phyloP scores from a whole-genome alignment of 768 basidiomycete genomes.

The Ephemerocybe angulata region DNA sequence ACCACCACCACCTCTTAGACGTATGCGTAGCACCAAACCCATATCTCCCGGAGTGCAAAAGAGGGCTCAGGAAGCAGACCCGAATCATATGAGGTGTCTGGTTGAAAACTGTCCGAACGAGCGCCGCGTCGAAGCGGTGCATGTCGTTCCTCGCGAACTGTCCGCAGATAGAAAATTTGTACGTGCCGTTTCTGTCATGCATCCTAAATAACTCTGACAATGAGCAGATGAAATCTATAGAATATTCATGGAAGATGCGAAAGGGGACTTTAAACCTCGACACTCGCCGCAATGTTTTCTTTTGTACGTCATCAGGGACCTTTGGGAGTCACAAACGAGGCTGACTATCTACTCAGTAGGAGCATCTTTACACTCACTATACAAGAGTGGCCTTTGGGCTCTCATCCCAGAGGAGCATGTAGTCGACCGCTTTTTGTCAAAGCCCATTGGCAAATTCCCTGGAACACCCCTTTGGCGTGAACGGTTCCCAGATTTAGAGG shows the following conservation, averaged over 20 bases:
- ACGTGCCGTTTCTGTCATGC: not conserved
- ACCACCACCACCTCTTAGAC: no score
- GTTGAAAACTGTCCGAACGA: conserved; percentile 10
- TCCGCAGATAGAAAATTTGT: not conserved
- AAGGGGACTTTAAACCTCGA: conserved; percentile 14
- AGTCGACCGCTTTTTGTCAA: not conserved
- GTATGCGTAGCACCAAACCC: no score
- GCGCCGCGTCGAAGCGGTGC: conserved; percentile 1
- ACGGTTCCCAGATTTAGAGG: conserved; percentile 2
- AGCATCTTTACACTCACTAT: not conserved
- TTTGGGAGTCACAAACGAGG: not conserved
- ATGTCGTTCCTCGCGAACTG: not conserved
- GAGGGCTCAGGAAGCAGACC: conserved; percentile 4
- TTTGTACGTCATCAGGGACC: conserved; percentile 6
- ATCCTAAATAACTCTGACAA: not conserved
- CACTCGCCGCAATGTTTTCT: conserved; percentile 15
- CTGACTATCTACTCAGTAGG: not conserved
- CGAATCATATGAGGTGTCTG: conserved; percentile 10
- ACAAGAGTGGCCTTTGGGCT: conserved; percentile 3
- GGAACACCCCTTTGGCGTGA: not conserved
- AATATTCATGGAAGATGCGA: conserved; percentile 16
- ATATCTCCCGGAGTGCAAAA: not conserved
- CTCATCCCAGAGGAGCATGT: conserved; percentile 11
- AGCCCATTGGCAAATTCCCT: not conserved
- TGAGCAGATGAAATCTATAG: conserved; percentile 12